Evolutionary conservation across 768 basidiomycete species (phyloP).

Genomic region (Boletus rubroflammeus): DNA sequence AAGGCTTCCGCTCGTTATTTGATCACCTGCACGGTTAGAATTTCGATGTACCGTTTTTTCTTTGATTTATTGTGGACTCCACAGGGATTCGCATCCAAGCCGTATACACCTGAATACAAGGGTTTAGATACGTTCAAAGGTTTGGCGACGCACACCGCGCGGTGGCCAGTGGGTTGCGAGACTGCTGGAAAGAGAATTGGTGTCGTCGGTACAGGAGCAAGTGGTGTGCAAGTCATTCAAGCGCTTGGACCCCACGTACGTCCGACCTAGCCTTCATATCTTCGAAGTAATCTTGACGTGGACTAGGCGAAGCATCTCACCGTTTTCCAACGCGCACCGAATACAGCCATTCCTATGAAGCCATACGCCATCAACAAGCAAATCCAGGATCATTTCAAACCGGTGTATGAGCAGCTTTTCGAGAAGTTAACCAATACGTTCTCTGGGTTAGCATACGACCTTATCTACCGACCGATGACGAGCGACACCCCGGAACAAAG

Average conservation of each 20-base stretch:
- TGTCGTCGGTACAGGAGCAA: slow-evolving; percentile 8
- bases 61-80: not conserved
- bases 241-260: slow-evolving; percentile 2
- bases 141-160: not conserved
- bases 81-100: slow-evolving; percentile 8
- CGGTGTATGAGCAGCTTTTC: slow-evolving; percentile 5
- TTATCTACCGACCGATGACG: slow-evolving; percentile 11
- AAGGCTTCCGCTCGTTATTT: slow-evolving; percentile 6
- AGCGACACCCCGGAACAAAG: slow-evolving; percentile 3
- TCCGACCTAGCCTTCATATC: not conserved
- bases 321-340: slow-evolving; percentile 11
- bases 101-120: slow-evolving; percentile 1
- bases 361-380: slow-evolving; percentile 5
- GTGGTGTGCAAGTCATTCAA: slow-evolving; percentile 8
- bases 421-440: slow-evolving; percentile 2
- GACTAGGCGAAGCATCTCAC: slow-evolving; percentile 5
- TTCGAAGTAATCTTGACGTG: not conserved
- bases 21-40: slow-evolving; percentile 4
- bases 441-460: not conserved
- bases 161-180: slow-evolving; percentile 7
- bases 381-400: slow-evolving; percentile 7
- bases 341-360: slow-evolving; percentile 7
- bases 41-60: no score
- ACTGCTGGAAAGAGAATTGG: slow-evolving; percentile 8
- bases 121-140: slow-evolving; percentile 7